Conservation (phyloP, 2,329 filamentous ascomycete species). For the Diaporthe humulicola region DNA sequence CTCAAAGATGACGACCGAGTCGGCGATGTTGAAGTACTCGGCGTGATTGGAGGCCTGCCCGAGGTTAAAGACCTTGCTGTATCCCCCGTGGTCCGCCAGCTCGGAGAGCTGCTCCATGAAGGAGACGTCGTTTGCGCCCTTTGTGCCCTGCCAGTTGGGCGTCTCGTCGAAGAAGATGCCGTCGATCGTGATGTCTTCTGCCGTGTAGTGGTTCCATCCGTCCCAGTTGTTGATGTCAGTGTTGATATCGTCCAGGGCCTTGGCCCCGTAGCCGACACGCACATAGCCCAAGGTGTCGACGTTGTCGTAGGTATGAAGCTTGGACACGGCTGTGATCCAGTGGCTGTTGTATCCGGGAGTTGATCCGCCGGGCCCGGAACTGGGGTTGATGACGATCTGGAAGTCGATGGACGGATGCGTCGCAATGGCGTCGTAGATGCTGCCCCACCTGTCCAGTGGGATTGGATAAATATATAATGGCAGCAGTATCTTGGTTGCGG, state of each 20-base stretch:
- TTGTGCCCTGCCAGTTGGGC: conserved; percentile 38
- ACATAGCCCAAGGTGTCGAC: conserved; percentile 37
- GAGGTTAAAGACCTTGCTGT: conserved; percentile 31
- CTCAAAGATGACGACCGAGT: conserved; percentile 27
- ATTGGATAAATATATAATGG: conserved; percentile 31
- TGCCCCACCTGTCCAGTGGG: conserved; percentile 1
- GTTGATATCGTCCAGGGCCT: not conserved
- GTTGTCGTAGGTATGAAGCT: conserved; percentile 24
- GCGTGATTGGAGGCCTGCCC: conserved; percentile 24
- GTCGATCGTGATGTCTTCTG: conserved; percentile 28
- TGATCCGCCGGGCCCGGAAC: conserved; percentile 29
- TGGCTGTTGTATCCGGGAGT: conserved; percentile 32
- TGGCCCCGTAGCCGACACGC: conserved; percentile 6
- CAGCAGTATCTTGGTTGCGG: conserved; percentile 21
- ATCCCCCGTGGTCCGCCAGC: not conserved
- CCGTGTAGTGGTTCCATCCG: conserved; percentile 28
- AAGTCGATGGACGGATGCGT: conserved; percentile 26
- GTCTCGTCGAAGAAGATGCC: conserved; percentile 41
- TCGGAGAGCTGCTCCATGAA: conserved; percentile 23
- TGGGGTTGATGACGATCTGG: conserved; percentile 37
- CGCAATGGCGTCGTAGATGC: conserved; percentile 21
- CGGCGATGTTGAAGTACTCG: conserved; percentile 29
- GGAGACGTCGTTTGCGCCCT: conserved; percentile 2
- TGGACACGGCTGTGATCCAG: conserved; percentile 11
- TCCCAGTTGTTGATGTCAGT: conserved; percentile 32